Conservation (phyloP, 73 alveolate species). For the Paramecium pentaurelia region DNA sequence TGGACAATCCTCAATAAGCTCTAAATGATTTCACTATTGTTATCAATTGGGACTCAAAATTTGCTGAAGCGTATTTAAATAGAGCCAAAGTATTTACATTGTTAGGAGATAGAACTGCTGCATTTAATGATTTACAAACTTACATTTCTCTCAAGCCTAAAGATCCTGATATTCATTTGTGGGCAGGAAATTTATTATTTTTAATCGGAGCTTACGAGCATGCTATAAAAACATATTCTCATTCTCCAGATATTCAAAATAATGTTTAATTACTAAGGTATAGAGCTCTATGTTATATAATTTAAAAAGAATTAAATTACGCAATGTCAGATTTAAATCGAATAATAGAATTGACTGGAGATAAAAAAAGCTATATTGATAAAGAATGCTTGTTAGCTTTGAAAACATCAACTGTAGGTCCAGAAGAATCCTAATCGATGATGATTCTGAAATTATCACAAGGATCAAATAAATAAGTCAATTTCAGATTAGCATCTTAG, state of each 20-base stretch:
- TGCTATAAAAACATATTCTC: slow-evolving; percentile 57
- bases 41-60: slow-evolving; percentile 48
- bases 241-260: slow-evolving; percentile 43
- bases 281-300: slow-evolving; percentile 53
- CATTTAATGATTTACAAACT: slow-evolving; percentile 44
- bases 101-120: slow-evolving; percentile 58
- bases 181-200: slow-evolving; percentile 63
- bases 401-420: slow-evolving; percentile 50
- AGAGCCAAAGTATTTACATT: slow-evolving; percentile 59
- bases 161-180: slow-evolving; percentile 61
- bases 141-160: slow-evolving; percentile 40
- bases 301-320: slow-evolving; percentile 33
- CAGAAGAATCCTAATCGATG: background rate
- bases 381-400: slow-evolving; percentile 34
- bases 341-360: slow-evolving; percentile 54
- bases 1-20: slow-evolving; percentile 51
- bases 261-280: slow-evolving; percentile 36
- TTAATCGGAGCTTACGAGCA: slow-evolving; percentile 51
- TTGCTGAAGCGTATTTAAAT: slow-evolving; percentile 57
- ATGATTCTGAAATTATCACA: background rate
- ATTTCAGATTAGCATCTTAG: slow-evolving; percentile 9
- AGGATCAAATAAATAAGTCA: background rate
- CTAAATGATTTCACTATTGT: slow-evolving; percentile 59
- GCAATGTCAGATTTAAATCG: slow-evolving; percentile 51
- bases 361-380: slow-evolving; percentile 50